Percentiles rank a stretch among this genome's conserved stretches.
Conservation (phyloP, 2,329 filamentous ascomycete genomes). For the Ophidiomyces ophidiicola region DNA sequence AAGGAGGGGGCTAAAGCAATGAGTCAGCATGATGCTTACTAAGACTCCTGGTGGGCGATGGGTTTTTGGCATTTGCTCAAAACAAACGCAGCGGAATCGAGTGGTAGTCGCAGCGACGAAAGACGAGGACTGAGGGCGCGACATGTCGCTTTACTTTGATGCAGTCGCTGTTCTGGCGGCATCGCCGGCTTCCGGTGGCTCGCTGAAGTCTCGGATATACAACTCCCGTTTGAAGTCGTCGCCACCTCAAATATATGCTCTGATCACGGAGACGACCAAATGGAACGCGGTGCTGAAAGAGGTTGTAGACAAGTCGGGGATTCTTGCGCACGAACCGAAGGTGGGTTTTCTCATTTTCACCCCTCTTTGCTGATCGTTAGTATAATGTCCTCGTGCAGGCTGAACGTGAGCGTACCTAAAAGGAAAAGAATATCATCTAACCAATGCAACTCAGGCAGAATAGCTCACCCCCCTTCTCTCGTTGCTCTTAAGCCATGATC, state of each 20-base stretch:
- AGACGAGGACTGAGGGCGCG: background rate
- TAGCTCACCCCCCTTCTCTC: conserved; percentile 72
- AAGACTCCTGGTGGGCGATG: too few species aligned
- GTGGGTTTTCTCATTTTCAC: conserved; percentile 36
- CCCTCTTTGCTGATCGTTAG: too few species aligned
- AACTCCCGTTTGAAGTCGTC: conserved; percentile 61
- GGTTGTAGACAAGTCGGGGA: conserved; percentile 67
- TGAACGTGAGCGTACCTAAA: conserved; percentile 2
- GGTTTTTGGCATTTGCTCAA: too few species aligned
- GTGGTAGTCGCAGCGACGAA: background rate
- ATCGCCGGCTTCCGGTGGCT: conserved; percentile 48
- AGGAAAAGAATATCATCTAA: conserved; percentile 12
- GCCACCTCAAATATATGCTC: conserved; percentile 71
- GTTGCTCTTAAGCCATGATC: conserved; percentile 73
- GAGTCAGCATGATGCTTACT: too few species aligned
- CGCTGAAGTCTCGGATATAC: conserved; percentile 77
- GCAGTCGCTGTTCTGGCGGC: conserved; percentile 61
- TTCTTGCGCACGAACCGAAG: conserved; percentile 74
- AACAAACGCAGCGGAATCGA: background rate
- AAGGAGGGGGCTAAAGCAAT: too few species aligned
- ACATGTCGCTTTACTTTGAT: conserved; percentile 96
- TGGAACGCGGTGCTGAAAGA: conserved; percentile 80
- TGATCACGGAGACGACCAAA: conserved; percentile 77
- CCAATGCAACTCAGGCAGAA: conserved; percentile 3
- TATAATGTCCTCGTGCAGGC: background rate